phyloP scores from a whole-genome alignment of 2,329 filamentous ascomycete species.

The Beauveria asiatica region DNA sequence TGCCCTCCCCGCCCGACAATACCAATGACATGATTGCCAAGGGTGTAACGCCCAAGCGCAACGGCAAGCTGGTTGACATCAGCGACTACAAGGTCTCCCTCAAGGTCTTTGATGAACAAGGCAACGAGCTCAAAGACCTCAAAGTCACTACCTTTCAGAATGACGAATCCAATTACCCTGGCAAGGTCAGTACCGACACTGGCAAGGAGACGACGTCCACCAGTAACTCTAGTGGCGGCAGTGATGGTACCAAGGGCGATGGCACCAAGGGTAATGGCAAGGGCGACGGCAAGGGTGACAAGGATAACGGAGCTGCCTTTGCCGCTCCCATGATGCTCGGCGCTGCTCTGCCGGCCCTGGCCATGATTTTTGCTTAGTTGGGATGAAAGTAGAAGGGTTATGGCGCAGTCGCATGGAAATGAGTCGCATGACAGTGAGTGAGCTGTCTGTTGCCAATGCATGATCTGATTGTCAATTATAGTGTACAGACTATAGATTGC shows the following conservation, averaged over 20 bases:
- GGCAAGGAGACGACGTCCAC: conserved; percentile 19
- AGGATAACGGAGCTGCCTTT: conserved; percentile 22
- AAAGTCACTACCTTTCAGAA: conserved; percentile 38
- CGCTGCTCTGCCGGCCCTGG: conserved; percentile 25
- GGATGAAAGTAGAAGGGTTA: neutral
- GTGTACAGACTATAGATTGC: conserved; percentile 9
- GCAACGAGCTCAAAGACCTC: conserved; percentile 34
- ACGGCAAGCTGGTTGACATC: conserved; percentile 61
- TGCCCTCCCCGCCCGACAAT: conserved; percentile 60
- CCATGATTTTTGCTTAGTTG: conserved; percentile 26
- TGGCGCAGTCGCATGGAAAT: neutral
- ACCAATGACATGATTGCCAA: conserved; percentile 65
- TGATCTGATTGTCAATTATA: conserved; percentile 7
- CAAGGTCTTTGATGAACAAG: conserved; percentile 31
- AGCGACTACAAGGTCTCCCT: conserved; percentile 50
- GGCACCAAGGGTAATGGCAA: neutral
- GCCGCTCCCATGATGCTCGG: conserved; percentile 25
- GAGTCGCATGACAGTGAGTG: neutral
- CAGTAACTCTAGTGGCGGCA: conserved; percentile 14
- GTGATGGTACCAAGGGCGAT: neutral
- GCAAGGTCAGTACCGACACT: conserved; percentile 32
- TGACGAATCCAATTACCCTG: conserved; percentile 37
- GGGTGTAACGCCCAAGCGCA: conserved; percentile 58
- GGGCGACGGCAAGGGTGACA: conserved; percentile 14
- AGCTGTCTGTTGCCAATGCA: neutral